Base-by-base conservation (phyloP, 257 asterid species). In the Datura wrightii region DNA sequence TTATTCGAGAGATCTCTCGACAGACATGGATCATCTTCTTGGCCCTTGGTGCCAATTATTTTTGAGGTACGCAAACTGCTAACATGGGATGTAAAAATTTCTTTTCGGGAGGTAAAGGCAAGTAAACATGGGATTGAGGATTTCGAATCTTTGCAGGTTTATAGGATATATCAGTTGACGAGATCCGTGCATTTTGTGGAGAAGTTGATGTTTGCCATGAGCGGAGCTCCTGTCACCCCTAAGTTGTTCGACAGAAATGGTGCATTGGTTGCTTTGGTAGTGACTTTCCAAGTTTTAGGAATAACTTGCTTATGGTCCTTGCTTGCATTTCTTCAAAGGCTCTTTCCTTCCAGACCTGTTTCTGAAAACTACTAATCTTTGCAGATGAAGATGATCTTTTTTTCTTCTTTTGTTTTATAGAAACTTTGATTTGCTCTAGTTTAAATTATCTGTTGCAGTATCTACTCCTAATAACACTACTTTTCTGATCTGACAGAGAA, bases 1-100 rank as follows among this genome's bases (percentile, higher is more conserved):
- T 76, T 59, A 37, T 95, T 94, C 37, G 96, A 95, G 92, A 90
- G 84, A 79, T 54, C 6, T 42, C 94, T 95, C 15, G 93, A 91
- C 11, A 82, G 41, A 60, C 87, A 72, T 0, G 90, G 91, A 44
- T 95, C 99, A 15, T 97, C 98, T 53, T 90, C 92, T 85, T 97
- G 99, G 99, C 98, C 98, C 46, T 83, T 97, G 86, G 86, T 97
- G 88, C 94, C 98, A 18, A 94, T 95, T 80, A 90, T 97, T 85
- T 97, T 95, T 6, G 98, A 97, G 97, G 99, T 91, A 88, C 53
- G 70, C 80, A 34, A 66, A 50, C 53, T 52, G 46, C 24, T 9
- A 74, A 44, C 9, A n/a, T n/a, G n/a, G n/a, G n/a, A n/a, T n/a
- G n/a, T n/a, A n/a, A n/a, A n/a, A n/a, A n/a, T 79, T 83, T 56